These are phyloP conservation scores for Sclerotinia glacialis DNA, from an alignment of 2,329 filamentous ascomycete genomes.

Conservation along the genomic window DNA sequence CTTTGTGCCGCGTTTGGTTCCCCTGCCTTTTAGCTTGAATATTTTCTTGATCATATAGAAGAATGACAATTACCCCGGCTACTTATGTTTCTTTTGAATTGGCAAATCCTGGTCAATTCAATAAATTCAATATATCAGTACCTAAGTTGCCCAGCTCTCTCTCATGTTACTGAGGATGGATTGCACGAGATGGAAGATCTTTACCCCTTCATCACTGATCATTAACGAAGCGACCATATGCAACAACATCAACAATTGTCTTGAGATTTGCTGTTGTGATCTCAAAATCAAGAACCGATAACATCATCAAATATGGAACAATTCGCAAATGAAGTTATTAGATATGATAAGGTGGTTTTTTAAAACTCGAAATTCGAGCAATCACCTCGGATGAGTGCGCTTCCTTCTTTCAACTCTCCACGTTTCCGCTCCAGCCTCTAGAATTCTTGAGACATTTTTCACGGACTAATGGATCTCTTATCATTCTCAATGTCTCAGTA, in stretches of 20 bases:
- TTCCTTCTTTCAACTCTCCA: not conserved
- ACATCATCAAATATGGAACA: not conserved
- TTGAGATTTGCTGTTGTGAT: too few relatives aligned
- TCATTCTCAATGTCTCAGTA: too few relatives aligned
- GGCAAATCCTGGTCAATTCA: too few relatives aligned
- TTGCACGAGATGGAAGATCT: not conserved
- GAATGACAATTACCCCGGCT: not conserved
- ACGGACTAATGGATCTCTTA: not conserved
- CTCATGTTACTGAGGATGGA: not conserved
- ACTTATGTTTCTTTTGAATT: not conserved
- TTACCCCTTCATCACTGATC: conserved; percentile 9
- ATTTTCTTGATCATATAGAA: not conserved
- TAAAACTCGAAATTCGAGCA: not conserved
- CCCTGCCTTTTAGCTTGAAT: not conserved
- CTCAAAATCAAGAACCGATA: not conserved
- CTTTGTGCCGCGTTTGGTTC: not conserved
- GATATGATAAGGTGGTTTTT: not conserved
- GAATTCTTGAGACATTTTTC: not conserved
- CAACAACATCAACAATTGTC: too few relatives aligned
- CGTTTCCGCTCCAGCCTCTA: not conserved
- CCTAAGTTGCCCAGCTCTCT: not conserved
- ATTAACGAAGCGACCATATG: not conserved
- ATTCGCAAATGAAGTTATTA: not conserved
- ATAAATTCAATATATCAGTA: too few relatives aligned
- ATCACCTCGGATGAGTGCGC: not conserved